A percentile compares a stretch with the other conserved stretches of the same genome.
These are phyloP conservation scores for Barnettozyma sp. DNA, from an alignment of 805 yeast species.

Conservation along the genomic window DNA sequence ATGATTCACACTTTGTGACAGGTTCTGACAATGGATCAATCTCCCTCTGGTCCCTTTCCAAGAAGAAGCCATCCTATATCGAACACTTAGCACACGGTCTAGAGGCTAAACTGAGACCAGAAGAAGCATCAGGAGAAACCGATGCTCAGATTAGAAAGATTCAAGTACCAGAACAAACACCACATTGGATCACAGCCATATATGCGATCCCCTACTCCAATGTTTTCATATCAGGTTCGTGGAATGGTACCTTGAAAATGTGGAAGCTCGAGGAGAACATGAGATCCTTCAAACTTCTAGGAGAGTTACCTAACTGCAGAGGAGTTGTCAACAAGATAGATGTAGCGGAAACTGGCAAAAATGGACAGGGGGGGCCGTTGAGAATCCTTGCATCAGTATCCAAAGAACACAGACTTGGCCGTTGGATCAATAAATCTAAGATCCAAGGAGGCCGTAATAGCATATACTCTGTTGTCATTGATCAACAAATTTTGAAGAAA, in stretches of 20 bases:
- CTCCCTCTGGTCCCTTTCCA: slow-evolving; percentile 82
- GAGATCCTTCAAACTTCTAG: slow-evolving; percentile 53
- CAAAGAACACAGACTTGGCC: slow-evolving; percentile 83
- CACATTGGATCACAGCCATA: slow-evolving; percentile 80
- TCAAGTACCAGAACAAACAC: slow-evolving; percentile 67
- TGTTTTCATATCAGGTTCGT: slow-evolving; percentile 81
- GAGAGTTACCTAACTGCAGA: slow-evolving; percentile 48
- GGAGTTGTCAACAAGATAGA: slow-evolving; percentile 69
- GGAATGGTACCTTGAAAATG: slow-evolving; percentile 67
- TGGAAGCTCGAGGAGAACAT: slow-evolving; percentile 70
- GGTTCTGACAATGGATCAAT: slow-evolving; percentile 93
- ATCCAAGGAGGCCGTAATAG: slow-evolving; percentile 68
- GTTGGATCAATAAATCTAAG: slow-evolving; percentile 56
- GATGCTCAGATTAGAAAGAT: slow-evolving; percentile 28
- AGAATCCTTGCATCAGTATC: slow-evolving; percentile 62
- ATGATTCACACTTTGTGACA: slow-evolving; percentile 86
- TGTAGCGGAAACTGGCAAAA: slow-evolving; percentile 45
- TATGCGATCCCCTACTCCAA: slow-evolving; percentile 82
- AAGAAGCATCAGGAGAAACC: slow-evolving; percentile 49
- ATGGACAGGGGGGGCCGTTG: slow-evolving; percentile 43
- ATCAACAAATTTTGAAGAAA: slow-evolving; percentile 28
- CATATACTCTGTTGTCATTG: slow-evolving; percentile 48
- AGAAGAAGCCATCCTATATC: slow-evolving; percentile 78
- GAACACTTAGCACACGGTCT: slow-evolving; percentile 74
- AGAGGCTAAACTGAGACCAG: slow-evolving; percentile 40